Evolutionary conservation across 331 rosid species (phyloP).

Genomic region (Acacia concinna): DNA sequence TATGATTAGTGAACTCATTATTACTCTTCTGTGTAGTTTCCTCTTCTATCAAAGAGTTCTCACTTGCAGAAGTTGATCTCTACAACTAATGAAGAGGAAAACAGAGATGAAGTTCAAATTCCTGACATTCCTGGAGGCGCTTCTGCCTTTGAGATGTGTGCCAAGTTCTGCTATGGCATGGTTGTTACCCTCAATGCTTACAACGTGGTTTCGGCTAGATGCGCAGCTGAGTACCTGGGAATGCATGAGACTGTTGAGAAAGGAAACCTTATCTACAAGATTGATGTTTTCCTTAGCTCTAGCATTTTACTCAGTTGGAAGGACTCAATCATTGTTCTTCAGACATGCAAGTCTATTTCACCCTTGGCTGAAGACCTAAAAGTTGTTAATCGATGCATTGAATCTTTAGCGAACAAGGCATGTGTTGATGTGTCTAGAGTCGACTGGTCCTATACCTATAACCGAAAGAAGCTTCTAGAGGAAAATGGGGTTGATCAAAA

Average conservation of each 20-base stretch:
- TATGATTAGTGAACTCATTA: slow-evolving; percentile 32
- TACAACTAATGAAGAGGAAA: slow-evolving; percentile 51
- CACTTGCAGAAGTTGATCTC: slow-evolving; percentile 71
- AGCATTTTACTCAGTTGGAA: slow-evolving; percentile 96
- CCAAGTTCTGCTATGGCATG: slow-evolving; percentile 96
- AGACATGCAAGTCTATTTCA: slow-evolving; percentile 64
- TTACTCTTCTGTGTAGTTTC: slow-evolving; percentile 62
- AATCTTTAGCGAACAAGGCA: slow-evolving; percentile 76
- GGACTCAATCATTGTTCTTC: slow-evolving; percentile 96
- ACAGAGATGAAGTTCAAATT: slow-evolving; percentile 60
- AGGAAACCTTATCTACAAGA: slow-evolving; percentile 93
- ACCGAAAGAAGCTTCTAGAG: slow-evolving; percentile 79
- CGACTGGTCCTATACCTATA: slow-evolving; percentile 93
- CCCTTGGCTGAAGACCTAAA: slow-evolving; percentile 75
- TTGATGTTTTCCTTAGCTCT: slow-evolving; percentile 87
- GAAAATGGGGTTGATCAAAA: slow-evolving; percentile 66
- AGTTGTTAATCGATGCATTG: slow-evolving; percentile 71
- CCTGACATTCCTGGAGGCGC: slow-evolving; percentile 92
- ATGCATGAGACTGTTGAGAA: slow-evolving; percentile 88
- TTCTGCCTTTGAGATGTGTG: slow-evolving; percentile 90
- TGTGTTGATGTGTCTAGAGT: slow-evolving; percentile 79
- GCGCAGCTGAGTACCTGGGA: slow-evolving; percentile 93
- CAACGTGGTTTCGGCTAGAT: slow-evolving; percentile 73
- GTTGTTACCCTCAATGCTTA: slow-evolving; percentile 91
- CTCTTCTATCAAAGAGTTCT: slow-evolving; percentile 91